Conservation (phyloP, 2,329 filamentous ascomycete genomes). For the Alternaria viburni region DNA sequence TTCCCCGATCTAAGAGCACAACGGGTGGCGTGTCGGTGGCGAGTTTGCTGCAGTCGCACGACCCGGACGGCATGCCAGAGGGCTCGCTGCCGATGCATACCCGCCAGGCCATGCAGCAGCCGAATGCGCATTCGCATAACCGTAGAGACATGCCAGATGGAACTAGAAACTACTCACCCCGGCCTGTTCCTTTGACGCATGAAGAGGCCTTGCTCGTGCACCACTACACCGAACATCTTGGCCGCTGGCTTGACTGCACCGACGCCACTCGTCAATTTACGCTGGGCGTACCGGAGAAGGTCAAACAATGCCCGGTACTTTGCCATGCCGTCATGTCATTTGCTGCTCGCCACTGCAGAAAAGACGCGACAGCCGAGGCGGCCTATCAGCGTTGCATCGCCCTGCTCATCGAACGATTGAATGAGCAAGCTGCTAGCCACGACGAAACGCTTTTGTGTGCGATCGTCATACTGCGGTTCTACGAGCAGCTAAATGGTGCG, state of each 20-base stretch:
- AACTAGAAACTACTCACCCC: conserved; percentile 4
- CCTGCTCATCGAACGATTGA: conserved; percentile 39
- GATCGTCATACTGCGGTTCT: conserved; percentile 43
- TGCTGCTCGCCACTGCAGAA: conserved; percentile 33
- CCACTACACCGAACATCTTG: conserved; percentile 39
- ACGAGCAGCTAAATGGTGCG: conserved; percentile 40
- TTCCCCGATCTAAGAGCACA: neutral
- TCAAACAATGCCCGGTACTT: conserved; percentile 35
- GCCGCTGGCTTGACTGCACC: conserved; percentile 42
- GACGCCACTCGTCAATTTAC: conserved; percentile 42
- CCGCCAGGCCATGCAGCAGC: conserved; percentile 1
- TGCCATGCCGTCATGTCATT: conserved; percentile 40
- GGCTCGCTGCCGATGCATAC: neutral
- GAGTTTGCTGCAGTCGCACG: conserved; percentile 14
- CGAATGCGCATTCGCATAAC: neutral
- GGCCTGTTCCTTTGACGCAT: conserved; percentile 22
- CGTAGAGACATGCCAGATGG: neutral
- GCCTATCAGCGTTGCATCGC: conserved; percentile 39
- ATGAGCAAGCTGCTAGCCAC: conserved; percentile 31
- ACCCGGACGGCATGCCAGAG: conserved; percentile 3
- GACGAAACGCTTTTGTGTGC: conserved; percentile 39
- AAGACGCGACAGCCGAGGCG: conserved; percentile 25
- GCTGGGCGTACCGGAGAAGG: conserved; percentile 33
- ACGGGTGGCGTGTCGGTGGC: conserved; percentile 17
- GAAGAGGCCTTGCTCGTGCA: conserved; percentile 36